phyloP scores from a whole-genome alignment of 306 rosid genomes.

The Glycyrrhiza uralensis region DNA sequence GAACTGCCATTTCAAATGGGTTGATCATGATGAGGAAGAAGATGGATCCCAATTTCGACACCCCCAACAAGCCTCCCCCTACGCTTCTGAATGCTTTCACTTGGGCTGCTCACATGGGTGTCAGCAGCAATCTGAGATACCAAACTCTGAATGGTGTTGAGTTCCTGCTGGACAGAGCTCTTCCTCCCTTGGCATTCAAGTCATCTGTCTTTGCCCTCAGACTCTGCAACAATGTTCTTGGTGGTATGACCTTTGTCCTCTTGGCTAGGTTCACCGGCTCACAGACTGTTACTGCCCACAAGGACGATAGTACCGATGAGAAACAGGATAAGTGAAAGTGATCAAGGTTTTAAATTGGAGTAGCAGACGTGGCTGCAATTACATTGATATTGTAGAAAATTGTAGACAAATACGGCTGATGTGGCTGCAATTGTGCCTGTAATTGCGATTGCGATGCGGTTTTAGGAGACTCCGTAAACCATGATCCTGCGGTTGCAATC shows the following conservation, averaged over 20 bases:
- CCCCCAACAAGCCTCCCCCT: constrained; percentile 78
- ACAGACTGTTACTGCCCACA: too few species aligned
- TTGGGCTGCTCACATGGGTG: constrained; percentile 88
- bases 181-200: constrained; percentile 62
- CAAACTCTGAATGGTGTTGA: constrained; percentile 73
- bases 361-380: too few species aligned
- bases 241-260: constrained; percentile 74
- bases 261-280: constrained; percentile 73
- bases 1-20: constrained; percentile 71
- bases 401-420: too few species aligned
- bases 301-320: too few species aligned
- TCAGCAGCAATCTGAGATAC: constrained; percentile 77
- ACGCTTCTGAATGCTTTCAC: constrained; percentile 68
- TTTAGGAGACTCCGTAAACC: too few species aligned
- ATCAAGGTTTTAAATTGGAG: too few species aligned
- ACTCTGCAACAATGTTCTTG: constrained; percentile 63
- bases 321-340: too few species aligned
- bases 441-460: too few species aligned
- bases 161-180: constrained; percentile 52
- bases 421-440: too few species aligned
- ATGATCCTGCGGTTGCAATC: too few species aligned
- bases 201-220: constrained; percentile 62
- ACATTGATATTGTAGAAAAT: too few species aligned
- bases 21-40: constrained; percentile 64
- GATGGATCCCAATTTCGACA: constrained; percentile 75